A percentile compares a stretch with the other conserved stretches of the same genome.
Conservation (phyloP, 2,329 filamentous ascomycete species). For the Macrophomina phaseolina region DNA sequence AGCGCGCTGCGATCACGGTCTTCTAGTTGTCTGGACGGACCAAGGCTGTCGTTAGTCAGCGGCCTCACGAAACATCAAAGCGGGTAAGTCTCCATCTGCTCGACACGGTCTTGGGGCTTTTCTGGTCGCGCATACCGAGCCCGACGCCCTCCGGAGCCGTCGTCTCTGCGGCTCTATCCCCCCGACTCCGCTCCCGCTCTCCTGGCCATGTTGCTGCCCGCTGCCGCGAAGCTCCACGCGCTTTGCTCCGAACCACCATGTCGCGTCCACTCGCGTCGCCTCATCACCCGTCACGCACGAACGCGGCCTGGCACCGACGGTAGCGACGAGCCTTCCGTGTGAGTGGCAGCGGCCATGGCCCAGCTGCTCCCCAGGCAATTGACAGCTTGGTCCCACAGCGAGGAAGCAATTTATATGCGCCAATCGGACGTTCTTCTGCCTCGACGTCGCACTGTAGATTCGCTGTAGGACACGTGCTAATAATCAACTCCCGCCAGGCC, state of each 20-base stretch:
- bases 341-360: conserved; percentile 20
- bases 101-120: conserved; percentile 17
- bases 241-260: conserved; percentile 13
- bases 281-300: conserved; percentile 12
- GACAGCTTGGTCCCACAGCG: conserved; percentile 46
- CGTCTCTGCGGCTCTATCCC: background rate
- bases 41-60: conserved; percentile 25
- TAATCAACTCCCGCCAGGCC: conserved; percentile 40
- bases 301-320: conserved; percentile 3
- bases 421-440: conserved; percentile 35
- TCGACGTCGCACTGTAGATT: conserved; percentile 38
- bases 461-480: conserved; percentile 43
- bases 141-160: background rate
- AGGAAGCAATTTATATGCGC: conserved; percentile 38
- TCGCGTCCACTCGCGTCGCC: conserved; percentile 24
- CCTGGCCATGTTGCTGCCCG: conserved; percentile 1
- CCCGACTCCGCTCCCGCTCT: background rate
- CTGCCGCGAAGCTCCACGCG: conserved; percentile 21
- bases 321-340: conserved; percentile 13
- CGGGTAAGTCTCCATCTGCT: conserved; percentile 26
- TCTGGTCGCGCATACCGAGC: conserved; percentile 1
- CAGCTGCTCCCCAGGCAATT: conserved; percentile 39
- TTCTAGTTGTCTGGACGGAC: conserved; percentile 16
- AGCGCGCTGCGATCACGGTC: conserved; percentile 19
- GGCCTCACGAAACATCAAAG: conserved; percentile 26